phyloP scores from a whole-genome alignment of 495 filamentous ascomycete species.

The Cercophora samala region DNA sequence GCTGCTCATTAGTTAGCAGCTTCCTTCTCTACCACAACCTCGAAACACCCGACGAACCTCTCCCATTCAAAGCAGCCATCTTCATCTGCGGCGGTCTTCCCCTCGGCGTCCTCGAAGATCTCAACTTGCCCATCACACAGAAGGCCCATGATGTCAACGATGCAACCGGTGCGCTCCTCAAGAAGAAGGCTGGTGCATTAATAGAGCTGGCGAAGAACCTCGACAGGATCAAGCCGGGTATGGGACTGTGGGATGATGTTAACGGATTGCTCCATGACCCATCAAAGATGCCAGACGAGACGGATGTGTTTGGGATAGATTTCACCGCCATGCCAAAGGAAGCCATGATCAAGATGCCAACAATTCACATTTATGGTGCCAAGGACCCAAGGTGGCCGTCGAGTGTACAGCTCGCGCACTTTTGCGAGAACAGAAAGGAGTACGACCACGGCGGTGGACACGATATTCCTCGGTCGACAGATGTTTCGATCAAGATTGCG shows the following conservation, averaged over 20 bases:
- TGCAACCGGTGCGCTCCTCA: constrained; percentile 28
- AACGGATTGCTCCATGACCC: constrained; percentile 36
- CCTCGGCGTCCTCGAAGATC: constrained; percentile 45
- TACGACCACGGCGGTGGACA: constrained; percentile 57
- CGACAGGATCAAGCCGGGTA: constrained; percentile 24
- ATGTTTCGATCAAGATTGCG: constrained; percentile 28
- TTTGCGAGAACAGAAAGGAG: constrained; percentile 50
- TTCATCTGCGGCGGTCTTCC: constrained; percentile 58
- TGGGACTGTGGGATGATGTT: constrained; percentile 31
- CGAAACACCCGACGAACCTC: constrained; percentile 30
- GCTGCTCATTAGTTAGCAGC: constrained; percentile 50
- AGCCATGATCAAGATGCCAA: constrained; percentile 53
- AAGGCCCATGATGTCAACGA: constrained; percentile 41
- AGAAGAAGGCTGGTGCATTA: constrained; percentile 31
- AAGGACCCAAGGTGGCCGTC: constrained; percentile 57
- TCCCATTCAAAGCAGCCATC: constrained; percentile 57
- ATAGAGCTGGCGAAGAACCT: constrained; percentile 31
- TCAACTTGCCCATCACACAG: constrained; percentile 49
- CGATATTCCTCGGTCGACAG: constrained; percentile 42
- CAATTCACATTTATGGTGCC: constrained; percentile 58
- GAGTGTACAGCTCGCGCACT: constrained; percentile 52
- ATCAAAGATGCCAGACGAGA: constrained; percentile 17
- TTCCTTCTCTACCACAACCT: constrained; percentile 42
- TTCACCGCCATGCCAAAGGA: constrained; percentile 42
- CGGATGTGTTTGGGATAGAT: constrained; percentile 52